A percentile compares a stretch with the other conserved stretches of the same genome.
Evolutionary conservation across 768 basidiomycete genomes (phyloP).

Genomic region (Crucibulum laeve): DNA sequence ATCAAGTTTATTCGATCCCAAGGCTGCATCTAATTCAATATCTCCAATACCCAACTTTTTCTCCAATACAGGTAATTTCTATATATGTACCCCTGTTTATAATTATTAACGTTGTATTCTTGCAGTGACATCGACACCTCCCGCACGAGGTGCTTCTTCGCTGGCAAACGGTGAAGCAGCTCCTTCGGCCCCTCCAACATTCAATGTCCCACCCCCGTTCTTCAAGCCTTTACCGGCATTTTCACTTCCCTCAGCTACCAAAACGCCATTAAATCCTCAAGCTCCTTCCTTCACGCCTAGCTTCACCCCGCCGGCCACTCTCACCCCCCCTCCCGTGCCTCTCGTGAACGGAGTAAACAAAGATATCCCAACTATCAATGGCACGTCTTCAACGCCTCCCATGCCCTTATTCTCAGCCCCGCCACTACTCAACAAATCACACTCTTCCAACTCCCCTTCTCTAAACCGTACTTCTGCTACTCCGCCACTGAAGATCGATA

Average conservation of each 20-base stretch:
- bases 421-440: neutral
- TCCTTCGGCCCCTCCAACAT: too few species aligned
- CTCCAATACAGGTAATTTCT: too few species aligned
- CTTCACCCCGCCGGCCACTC: conserved; percentile 10
- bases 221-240: too few species aligned
- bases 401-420: conserved; percentile 2
- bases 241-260: neutral
- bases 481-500: conserved; percentile 32
- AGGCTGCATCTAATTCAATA: neutral
- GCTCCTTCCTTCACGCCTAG: conserved; percentile 19
- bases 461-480: conserved; percentile 10
- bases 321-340: conserved; percentile 8
- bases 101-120: too few species aligned
- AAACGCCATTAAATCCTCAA: conserved; percentile 14
- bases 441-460: conserved; percentile 3
- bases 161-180: too few species aligned
- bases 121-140: too few species aligned
- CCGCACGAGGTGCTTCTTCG: too few species aligned
- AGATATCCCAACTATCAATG: too few species aligned
- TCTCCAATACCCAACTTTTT: too few species aligned
- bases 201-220: too few species aligned
- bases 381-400: neutral
- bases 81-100: too few species aligned
- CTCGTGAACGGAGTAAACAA: too few species aligned
- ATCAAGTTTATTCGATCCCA: neutral